Conservation (phyloP, 129 eudicot genomes). For the Flaveria brownii region DNA sequence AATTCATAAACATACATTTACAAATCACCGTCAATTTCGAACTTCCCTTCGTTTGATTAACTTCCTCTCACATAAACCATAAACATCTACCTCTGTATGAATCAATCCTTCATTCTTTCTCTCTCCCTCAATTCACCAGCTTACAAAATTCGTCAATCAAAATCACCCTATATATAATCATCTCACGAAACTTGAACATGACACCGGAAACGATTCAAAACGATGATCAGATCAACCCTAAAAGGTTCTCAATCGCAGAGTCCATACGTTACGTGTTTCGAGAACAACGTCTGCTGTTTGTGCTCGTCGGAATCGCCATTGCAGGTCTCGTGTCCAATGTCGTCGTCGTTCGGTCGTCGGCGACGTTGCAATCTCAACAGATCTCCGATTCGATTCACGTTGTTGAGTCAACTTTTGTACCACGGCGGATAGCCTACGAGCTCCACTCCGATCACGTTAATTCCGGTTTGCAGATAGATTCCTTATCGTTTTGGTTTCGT, state of each 20-base stretch:
- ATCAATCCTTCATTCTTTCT: not conserved
- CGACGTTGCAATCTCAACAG: conserved; percentile 6
- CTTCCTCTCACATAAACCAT: conserved; percentile 14
- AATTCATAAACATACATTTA: too few relatives aligned
- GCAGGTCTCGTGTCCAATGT: conserved; percentile 41
- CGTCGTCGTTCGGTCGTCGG: conserved; percentile 28
- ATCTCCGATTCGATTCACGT: conserved; percentile 25
- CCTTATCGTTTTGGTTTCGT: not conserved
- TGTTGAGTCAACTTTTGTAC: conserved; percentile 35
- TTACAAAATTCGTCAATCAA: not conserved
- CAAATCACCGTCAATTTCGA: conserved; percentile 36
- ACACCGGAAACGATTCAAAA: conserved; percentile 28
- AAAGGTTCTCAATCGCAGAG: conserved; percentile 22
- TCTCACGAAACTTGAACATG: conserved; percentile 14
- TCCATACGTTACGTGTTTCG: conserved; percentile 37
- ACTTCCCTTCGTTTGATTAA: conserved; percentile 23
- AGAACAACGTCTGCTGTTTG: conserved; percentile 42
- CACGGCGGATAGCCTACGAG: conserved; percentile 47
- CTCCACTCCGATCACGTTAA: conserved; percentile 32
- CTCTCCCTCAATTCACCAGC: not conserved
- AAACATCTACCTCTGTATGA: conserved; percentile 18
- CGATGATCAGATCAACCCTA: conserved; percentile 16
- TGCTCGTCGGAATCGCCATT: conserved; percentile 53
- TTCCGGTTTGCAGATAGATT: conserved; percentile 32
- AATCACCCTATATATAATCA: not conserved